Evolutionary conservation across 345 rosid species (phyloP), one percentile per base, ranked within the genome.

Genomic region (Citrus cavaleriei): DNA sequence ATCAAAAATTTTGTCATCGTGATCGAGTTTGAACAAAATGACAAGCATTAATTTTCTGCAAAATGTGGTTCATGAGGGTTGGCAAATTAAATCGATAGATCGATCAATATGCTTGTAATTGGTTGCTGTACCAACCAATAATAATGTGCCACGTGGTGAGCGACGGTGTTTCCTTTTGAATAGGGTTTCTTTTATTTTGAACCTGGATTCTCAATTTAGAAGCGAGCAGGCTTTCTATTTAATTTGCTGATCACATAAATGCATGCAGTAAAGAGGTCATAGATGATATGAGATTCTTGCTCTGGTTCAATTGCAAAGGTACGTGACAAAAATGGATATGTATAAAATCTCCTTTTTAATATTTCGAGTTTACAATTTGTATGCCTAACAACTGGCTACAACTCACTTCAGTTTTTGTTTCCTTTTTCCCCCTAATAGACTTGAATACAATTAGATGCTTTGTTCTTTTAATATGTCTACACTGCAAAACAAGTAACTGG

Each of bases 111-210:
- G 16, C 51, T 12, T 3, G 18, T 46, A 46, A 46, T 46, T 46
- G 51, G 51, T 13, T 46, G 18, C 18, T 12, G 1, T 46, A 13
- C 4, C 51, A 46, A 13, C 51, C 18, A 46, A 46, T 18, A 54
- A 54, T 18, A 54, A 18, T 54, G 25, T 74, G 69, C 68, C 62
- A 21, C 55, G 78, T 74, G 19, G 34, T 78, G 46, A 55, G 22
- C 58, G 76, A 46, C 13, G 65, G 40, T 12, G 19, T 46, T 59
- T 61, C 78, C 51, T 61, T 46, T 58, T 75, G 71, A 74, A 74
- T 25, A 2, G 32, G 22, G 55, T 49, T 32, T 12, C 58, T 54
- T 54, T 54, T 54, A 54, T 54, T 59, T 59, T 2, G 61, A n/a
- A 19, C 2, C 32, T 7, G 27, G 46, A 49, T 64, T 25, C 14